These are phyloP conservation scores for Tilletia indica DNA, from an alignment of 1,284 basidiomycete genomes.

Conservation along the genomic window DNA sequence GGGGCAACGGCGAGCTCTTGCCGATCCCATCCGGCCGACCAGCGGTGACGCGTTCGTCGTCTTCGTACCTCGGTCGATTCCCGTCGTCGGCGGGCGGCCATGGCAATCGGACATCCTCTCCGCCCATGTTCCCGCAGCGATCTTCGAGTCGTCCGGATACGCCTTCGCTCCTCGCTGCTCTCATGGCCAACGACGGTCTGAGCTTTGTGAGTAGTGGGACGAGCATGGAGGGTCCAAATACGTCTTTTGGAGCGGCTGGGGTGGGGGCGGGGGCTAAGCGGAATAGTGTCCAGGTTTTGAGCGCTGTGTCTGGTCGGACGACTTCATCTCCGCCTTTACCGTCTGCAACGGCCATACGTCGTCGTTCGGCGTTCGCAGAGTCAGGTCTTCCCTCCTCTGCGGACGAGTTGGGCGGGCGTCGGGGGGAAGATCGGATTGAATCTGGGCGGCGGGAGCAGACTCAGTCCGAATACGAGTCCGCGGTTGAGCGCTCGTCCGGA, in stretches of 20 bases:
- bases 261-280: neutral
- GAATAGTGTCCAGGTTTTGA: conserved; percentile 6
- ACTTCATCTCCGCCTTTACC: neutral
- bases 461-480: neutral
- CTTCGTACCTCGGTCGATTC: neutral
- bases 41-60: neutral
- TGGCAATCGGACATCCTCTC: conserved; percentile 1
- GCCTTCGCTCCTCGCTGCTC: conserved; percentile 14
- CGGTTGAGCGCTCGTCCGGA: neutral
- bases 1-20: neutral
- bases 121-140: neutral
- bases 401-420: neutral
- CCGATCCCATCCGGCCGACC: neutral
- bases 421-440: neutral
- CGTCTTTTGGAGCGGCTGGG: neutral
- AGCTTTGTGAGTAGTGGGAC: conserved; percentile 7
- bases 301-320: neutral
- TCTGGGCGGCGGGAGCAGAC: neutral
- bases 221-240: neutral
- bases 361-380: conserved; percentile 1
- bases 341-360: neutral
- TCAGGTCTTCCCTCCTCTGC: neutral
- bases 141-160: conserved; percentile 9
- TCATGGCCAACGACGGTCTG: conserved; percentile 11
- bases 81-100: neutral